A percentile compares a stretch with the other conserved stretches of the same genome.
These are phyloP conservation scores for Yamadazyma sp. DNA, from an alignment of 1,139 yeast species.

Conservation along the genomic window DNA sequence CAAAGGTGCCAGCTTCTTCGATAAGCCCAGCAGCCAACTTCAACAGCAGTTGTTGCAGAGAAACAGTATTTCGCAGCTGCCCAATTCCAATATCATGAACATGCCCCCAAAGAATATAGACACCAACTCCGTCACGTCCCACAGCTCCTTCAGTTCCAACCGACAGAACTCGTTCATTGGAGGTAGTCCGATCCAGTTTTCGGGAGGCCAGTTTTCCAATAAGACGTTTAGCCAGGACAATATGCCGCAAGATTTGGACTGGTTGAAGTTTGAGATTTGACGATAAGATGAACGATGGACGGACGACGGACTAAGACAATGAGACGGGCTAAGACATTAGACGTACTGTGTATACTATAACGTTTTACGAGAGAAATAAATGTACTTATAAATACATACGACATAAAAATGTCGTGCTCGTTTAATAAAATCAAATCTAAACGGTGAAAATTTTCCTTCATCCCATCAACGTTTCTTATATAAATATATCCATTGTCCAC, in stretches of 20 bases:
- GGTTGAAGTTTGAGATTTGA: slow-evolving; percentile 50
- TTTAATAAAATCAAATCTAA: slow-evolving; percentile 6
- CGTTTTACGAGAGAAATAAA: slow-evolving; percentile 6
- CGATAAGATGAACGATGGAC: no score
- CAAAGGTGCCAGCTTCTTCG: slow-evolving; percentile 29
- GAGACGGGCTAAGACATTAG: no score
- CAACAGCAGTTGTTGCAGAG: slow-evolving; percentile 3
- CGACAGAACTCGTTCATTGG: slow-evolving; percentile 10
- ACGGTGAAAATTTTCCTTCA: slow-evolving; percentile 3
- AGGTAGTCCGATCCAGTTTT: slow-evolving; percentile 13
- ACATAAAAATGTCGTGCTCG: no score
- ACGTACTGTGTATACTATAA: slow-evolving; percentile 12
- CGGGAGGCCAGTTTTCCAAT: no score
- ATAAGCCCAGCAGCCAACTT: slow-evolving; percentile 13
- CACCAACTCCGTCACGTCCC: slow-evolving; percentile 13
- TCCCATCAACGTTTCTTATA: slow-evolving; percentile 4
- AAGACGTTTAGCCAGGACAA: slow-evolving; percentile 10
- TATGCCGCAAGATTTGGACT: slow-evolving; percentile 36
- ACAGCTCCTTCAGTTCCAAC: slow-evolving; percentile 12
- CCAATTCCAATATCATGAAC: slow-evolving; percentile 12
- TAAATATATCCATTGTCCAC: slow-evolving; percentile 1
- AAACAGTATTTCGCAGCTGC: slow-evolving; percentile 4
- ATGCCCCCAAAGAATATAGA: slow-evolving; percentile 9
- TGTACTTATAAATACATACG: no score
- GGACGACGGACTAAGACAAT: no score